These are phyloP conservation scores for Coniochaeta sp. DNA, from an alignment of 2,329 filamentous ascomycete genomes.

Conservation along the genomic window DNA sequence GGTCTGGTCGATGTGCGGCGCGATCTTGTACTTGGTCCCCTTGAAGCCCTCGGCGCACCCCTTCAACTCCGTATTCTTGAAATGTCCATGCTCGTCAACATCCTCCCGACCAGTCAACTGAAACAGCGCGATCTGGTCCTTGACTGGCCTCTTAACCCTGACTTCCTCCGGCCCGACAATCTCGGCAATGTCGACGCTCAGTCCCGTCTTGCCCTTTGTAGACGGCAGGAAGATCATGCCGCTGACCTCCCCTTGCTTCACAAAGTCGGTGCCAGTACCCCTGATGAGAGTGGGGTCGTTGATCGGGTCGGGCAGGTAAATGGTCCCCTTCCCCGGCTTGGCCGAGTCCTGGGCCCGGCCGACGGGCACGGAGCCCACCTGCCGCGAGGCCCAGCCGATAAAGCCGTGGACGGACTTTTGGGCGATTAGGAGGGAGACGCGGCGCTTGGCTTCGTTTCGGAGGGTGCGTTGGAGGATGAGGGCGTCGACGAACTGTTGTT, in stretches of 20 bases:
- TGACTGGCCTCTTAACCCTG: constrained; percentile 81
- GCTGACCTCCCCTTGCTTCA: constrained; percentile 65
- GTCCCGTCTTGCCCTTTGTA: constrained; percentile 66
- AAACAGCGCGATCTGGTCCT: constrained; percentile 63
- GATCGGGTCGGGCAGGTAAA: constrained; percentile 85
- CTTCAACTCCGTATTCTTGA: constrained; percentile 47
- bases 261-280: constrained; percentile 76
- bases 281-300: constrained; percentile 76
- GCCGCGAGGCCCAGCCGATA: constrained; percentile 77
- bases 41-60: constrained; percentile 56
- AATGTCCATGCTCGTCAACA: constrained; percentile 58
- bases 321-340: constrained; percentile 68
- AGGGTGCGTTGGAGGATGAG: constrained; percentile 88
- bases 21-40: constrained; percentile 78
- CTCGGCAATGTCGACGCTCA: constrained; percentile 77
- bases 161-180: constrained; percentile 76
- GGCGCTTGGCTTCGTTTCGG: constrained; percentile 76
- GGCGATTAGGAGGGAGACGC: constrained; percentile 87
- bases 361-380: constrained; percentile 88
- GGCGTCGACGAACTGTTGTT: constrained; percentile 79
- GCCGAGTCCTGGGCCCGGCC: constrained; percentile 85
- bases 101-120: constrained; percentile 80
- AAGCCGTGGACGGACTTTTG: constrained; percentile 94
- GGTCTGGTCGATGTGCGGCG: constrained; percentile 89
- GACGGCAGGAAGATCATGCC: constrained; percentile 84